These are phyloP conservation scores for Ilex aquifolium DNA, from an alignment of 257 asterid genomes.

Conservation along the genomic window DNA sequence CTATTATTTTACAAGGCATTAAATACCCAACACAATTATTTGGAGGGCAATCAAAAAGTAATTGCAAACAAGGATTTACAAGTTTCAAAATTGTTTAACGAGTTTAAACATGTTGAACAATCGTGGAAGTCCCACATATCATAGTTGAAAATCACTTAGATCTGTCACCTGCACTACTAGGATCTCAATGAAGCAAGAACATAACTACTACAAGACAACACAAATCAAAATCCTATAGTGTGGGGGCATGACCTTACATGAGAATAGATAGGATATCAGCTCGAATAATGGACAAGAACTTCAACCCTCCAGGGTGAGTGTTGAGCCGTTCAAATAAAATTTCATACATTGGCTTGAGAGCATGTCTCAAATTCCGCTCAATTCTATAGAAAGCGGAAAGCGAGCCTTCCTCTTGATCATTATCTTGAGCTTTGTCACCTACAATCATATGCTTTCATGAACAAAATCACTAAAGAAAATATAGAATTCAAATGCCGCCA, in stretches of 20 bases:
- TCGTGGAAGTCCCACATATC: too few species aligned
- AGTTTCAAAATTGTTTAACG: too few species aligned
- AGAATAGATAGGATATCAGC: conserved; percentile 75
- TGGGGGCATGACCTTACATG: conserved; percentile 59
- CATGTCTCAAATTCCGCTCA: conserved; percentile 69
- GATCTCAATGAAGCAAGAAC: not conserved
- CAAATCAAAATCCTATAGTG: conserved; percentile 9
- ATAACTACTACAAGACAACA: not conserved
- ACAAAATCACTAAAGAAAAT: conserved; percentile 8
- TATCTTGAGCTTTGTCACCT: conserved; percentile 48
- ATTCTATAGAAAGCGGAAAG: conserved; percentile 78
- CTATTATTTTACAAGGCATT: too few species aligned
- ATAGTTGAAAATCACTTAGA: too few species aligned
- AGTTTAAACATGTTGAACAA: too few species aligned
- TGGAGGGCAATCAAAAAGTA: too few species aligned
- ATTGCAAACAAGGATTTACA: too few species aligned
- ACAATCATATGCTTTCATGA: conserved; percentile 15
- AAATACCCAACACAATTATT: too few species aligned
- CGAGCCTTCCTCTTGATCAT: conserved; percentile 62
- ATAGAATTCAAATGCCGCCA: not conserved
- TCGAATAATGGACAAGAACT: conserved; percentile 73
- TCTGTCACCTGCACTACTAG: not conserved
- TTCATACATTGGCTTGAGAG: conserved; percentile 89
- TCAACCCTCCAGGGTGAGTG: conserved; percentile 91
- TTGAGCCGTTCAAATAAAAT: conserved; percentile 82